phyloP scores from a whole-genome alignment of 139 green algal genomes.

The Zygnema cylindricum region DNA sequence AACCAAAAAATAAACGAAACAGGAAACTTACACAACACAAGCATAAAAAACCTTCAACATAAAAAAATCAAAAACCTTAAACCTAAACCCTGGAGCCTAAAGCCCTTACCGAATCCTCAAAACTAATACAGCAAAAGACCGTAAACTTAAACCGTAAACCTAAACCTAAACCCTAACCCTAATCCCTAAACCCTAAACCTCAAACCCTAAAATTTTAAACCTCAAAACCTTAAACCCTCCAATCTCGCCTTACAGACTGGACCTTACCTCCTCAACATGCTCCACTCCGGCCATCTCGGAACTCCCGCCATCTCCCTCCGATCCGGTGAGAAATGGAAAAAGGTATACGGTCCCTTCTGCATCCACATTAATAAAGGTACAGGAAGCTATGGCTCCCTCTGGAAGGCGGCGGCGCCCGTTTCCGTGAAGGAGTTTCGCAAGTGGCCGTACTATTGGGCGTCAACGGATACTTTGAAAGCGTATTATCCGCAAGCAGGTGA shows the following conservation, averaged over 20 bases:
- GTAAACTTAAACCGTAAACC: background rate
- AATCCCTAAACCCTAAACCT: too few relatives aligned
- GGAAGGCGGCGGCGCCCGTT: background rate
- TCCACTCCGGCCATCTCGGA: slow-evolving; percentile 34
- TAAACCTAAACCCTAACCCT: too few relatives aligned
- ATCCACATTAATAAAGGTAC: slow-evolving; percentile 25
- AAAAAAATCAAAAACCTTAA: too few relatives aligned
- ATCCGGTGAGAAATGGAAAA: background rate
- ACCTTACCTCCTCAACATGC: slow-evolving; percentile 39
- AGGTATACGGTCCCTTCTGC: slow-evolving; percentile 49
- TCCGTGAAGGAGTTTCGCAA: slow-evolving; percentile 25
- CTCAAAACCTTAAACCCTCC: background rate
- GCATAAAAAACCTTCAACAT: too few relatives aligned
- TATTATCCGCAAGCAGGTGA: background rate
- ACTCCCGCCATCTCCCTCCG: slow-evolving; percentile 14
- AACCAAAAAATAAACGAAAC: too few relatives aligned
- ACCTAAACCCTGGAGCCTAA: too few relatives aligned
- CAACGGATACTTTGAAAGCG: background rate
- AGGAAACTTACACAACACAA: too few relatives aligned
- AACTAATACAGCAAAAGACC: background rate
- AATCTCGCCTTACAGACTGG: slow-evolving; percentile 35
- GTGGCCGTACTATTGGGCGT: slow-evolving; percentile 45
- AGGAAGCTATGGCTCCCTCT: slow-evolving; percentile 4
- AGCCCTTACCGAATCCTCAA: background rate
- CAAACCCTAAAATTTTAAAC: too few relatives aligned